Base-by-base conservation (phyloP, 495 filamentous ascomycete species). In the Talaromyces nanjingensis region DNA sequence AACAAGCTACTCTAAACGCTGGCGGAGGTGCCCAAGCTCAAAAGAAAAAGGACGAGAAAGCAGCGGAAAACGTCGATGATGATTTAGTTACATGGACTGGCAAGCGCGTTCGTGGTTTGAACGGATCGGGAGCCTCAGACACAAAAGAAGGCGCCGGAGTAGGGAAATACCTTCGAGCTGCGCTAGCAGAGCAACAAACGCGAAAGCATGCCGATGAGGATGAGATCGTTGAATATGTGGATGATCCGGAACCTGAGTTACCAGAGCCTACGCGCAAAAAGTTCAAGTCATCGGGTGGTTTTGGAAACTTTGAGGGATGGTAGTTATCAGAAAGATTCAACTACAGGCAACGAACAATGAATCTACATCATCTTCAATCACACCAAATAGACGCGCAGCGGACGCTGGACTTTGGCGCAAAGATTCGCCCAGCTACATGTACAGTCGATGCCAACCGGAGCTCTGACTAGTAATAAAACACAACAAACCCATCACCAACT, bases 221-320 rank as follows among this genome's bases (percentile, higher is more conserved):
- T 66, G 87, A 87, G 66, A 83, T 86, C 47, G 76, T 86, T 25
- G 83, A 79, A 37, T 81, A 80, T 65, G 74, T 83, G 63, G 77
- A 76, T 54, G 86, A 87, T 31, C 81, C 84, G 22, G 79, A 84
- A 62, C 81, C 83, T 37, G 82, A 73, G 29, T 82, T 82, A 66
- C 79, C 85, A 64, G 87, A 90, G 67, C 91, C 90, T 37, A 82
- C 79, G 8, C 88, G 85, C 72, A 97, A 97, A 77, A 96, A 96
- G 76, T 68, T 76, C 8, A 96, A 91, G 72, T 25, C 63, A 27
- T 67, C 71, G 2, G 89, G 90, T 33, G 93, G 92, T 3, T 98
- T 97, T 81, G 94, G 94, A 14, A 94, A 97, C 77, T 97, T 98
- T 72, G 90, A 93, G 78, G 77, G 67, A 34, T 94, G 91, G 91